Base-by-base conservation (phyloP, 441 rosid genomes). In the Gossypium schwendimanii region DNA sequence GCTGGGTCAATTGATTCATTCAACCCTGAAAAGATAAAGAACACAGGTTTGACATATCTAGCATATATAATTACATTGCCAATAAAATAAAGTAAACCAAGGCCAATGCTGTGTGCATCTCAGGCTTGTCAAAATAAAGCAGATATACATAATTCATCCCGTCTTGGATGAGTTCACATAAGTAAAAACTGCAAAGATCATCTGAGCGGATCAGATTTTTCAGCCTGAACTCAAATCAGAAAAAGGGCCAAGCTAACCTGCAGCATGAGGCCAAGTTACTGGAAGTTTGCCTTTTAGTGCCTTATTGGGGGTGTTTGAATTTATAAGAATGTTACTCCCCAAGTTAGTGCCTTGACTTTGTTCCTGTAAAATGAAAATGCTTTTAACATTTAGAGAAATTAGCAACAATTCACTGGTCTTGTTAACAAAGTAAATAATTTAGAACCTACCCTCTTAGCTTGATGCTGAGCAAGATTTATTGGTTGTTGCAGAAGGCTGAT, bases 401-500 rank as follows among this genome's bases (percentile, higher is more conserved):
- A n/a, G 7, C 8, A 45, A 45, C 11, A 77, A 60, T 3, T 57
- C 18, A n/a, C 12, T 69, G 44, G 39, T 33, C 23, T 44, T 20
- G 14, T 31, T 31, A n/a, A 60, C 18, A 7, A 62, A 49, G 18
- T 59, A 24, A 49, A 41, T 23, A 21, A 58, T 23, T 63, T 59
- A 28, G 58, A 39, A 28, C 65, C n/a, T 74, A 78, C 69, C 74
- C 44, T 58, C 31, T 15, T 28, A 26, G 60, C 47, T 41, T 55
- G 75, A 23, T 61, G 52, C 24, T 8, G 61, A 57, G 60, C 59
- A 8, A 70, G 73, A 70, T 61, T 66, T 21, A 50, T 57, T 15
- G 66, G 60, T 49, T 60, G 75, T 73, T 70, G 78, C 54, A 28
- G 33, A 36, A 66, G 75, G 63, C 86, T 83, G 78, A 47, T 50